Evolutionary conservation across 148 eudicot genomes (phyloP).

Genomic region (Spergularia marina): DNA sequence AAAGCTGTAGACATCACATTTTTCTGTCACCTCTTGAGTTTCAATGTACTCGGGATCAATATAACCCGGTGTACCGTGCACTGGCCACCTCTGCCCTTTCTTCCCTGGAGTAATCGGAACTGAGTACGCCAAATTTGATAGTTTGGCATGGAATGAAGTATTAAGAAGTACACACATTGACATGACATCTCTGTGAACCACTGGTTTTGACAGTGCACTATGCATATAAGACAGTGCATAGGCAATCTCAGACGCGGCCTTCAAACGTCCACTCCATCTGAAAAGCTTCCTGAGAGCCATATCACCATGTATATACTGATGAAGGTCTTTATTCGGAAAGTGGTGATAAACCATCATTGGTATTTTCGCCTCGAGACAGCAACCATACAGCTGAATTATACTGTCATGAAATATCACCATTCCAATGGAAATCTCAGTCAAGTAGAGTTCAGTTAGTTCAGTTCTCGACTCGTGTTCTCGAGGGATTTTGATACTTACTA

Average conservation of each 20-base stretch:
- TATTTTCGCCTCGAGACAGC: slow-evolving; percentile 33
- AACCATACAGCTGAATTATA: slow-evolving; percentile 24
- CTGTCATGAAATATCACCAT: slow-evolving; percentile 20
- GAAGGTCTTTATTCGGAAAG: slow-evolving; percentile 14
- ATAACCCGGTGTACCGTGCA: slow-evolving; percentile 29
- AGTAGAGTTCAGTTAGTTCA: slow-evolving; percentile 5
- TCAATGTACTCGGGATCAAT: slow-evolving; percentile 28
- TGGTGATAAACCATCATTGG: slow-evolving; percentile 25
- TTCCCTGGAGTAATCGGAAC: slow-evolving; percentile 17
- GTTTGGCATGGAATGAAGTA: slow-evolving; percentile 14
- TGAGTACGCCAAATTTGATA: slow-evolving; percentile 27
- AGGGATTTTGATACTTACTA: slow-evolving; percentile 14
- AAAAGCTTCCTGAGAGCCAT: slow-evolving; percentile 1
- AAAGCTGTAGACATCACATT: slow-evolving; percentile 33
- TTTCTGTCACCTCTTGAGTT: slow-evolving; percentile 20
- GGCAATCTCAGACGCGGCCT: slow-evolving; percentile 23
- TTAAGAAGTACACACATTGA: slow-evolving; percentile 25
- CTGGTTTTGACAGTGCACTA: slow-evolving; percentile 26
- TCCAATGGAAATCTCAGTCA: slow-evolving; percentile 21
- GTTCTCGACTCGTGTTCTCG: not conserved
- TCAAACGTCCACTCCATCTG: slow-evolving; percentile 25
- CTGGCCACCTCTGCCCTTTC: slow-evolving; percentile 13
- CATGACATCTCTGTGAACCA: slow-evolving; percentile 32
- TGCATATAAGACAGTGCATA: slow-evolving; percentile 39
- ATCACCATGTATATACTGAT: slow-evolving; percentile 12